Evolutionary conservation across 225 moss, liverwort and hornwort species (phyloP), one percentile per base, ranked within the genome.

Genomic region (Ulota crispa): DNA sequence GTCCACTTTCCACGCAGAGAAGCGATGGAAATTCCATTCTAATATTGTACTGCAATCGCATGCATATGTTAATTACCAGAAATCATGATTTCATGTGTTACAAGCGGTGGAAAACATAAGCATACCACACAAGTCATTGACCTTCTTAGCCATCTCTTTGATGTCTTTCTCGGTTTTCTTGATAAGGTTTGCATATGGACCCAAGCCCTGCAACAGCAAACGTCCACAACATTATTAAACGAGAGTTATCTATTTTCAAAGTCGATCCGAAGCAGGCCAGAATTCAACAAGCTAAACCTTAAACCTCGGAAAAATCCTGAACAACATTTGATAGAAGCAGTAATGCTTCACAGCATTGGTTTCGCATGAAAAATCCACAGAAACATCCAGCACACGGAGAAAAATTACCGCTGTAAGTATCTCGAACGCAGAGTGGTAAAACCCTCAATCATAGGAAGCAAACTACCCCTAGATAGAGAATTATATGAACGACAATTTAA

Each of bases 71-170:
- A 15, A 36, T 13, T 61, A 41, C 24, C 12, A 16, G 2, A 5
- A 36, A 39, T 32, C 60, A 71, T 12, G 14, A 31, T 34, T 75
- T 26, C 34, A 1, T 68, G 15, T 6, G 5, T 62, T 19, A 73
- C 30, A 64, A 84, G 47, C 27, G 57, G 4, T 24, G 32, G 27
- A 26, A 37, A 45, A 28, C 2, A 72, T n/a, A 76, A 83, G 67
- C 90, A 10, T 93, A 96, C 96, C 94, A 63, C 96, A 94, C 78
- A 94, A 87, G 77, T 96, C 96, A 78, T 96, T 96, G 50, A 96
- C 94, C 84, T 94, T 96, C 91, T 96, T 94, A 21, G 94, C 94
- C 93, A 93, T 96, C 61, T 93, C 94, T 76, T 96, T 94, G 68
- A 96, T 94, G 79, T 96, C 96, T 82, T 94, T 96, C 84, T 96